These are phyloP conservation scores for Pelargonium citronellum DNA, from an alignment of 441 rosid genomes.

Conservation along the genomic window DNA sequence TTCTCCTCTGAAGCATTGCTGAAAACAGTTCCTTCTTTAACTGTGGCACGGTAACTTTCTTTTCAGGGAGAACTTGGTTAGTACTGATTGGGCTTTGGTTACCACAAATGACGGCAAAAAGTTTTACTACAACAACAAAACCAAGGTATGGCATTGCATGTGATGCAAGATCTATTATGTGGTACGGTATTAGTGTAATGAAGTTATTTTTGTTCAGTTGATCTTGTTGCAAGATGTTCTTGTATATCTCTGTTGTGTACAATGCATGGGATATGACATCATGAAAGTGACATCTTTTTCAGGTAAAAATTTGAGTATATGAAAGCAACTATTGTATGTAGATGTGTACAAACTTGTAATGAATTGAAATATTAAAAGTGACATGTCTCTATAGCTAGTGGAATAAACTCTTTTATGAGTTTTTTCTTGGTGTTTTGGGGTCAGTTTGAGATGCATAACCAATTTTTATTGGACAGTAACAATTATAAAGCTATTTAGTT, in stretches of 20 bases:
- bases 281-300: no score
- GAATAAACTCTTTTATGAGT: no score
- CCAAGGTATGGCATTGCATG: conserved; percentile 48
- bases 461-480: no score
- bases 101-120: conserved; percentile 84
- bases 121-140: conserved; percentile 84
- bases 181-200: conserved; percentile 2
- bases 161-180: conserved; percentile 3
- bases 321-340: no score
- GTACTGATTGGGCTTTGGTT: conserved; percentile 85
- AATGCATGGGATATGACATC: no score
- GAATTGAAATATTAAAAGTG: no score
- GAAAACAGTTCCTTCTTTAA: neutral
- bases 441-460: no score
- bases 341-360: no score
- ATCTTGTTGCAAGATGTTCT: conserved; percentile 1
- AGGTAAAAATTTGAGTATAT: no score
- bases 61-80: conserved; percentile 73
- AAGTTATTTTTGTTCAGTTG: neutral
- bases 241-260: neutral
- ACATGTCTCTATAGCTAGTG: no score
- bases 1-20: neutral
- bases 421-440: no score
- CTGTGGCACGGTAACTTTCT: conserved; percentile 11
- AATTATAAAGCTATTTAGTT: no score